Evolutionary conservation across 441 rosid species (phyloP), one percentile per base, ranked within the genome.

Genomic region (Erodium chrysanthum): DNA sequence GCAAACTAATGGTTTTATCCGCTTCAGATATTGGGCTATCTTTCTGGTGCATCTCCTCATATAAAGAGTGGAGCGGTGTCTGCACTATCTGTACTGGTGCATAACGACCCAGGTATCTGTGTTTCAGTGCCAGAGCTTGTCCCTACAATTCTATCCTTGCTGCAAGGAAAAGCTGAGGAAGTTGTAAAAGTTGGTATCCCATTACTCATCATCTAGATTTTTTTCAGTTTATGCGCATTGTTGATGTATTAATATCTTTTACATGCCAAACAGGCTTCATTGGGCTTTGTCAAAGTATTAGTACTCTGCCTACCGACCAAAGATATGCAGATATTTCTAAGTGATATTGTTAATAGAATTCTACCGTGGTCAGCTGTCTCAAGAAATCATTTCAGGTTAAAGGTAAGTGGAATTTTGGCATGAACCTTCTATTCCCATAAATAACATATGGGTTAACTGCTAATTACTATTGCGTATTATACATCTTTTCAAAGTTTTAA

Each of bases 1-100:
- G 23, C 64, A 46, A 37, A 66, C 75, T 74, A 18, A 78, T 52
- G 50, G 54, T 70, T 52, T 66, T 60, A 20, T 46, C 20, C 64
- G 75, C 18, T 82, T 68, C 95, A 93, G 98, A 84, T 91, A 75
- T 67, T 85, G 81, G 97, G 96, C 63, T 91, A 89, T 82, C 90
- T 89, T 40, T 87, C 93, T 65, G 92, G 97, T 67, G 77, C 97
- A 46, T 94, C 96, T 35, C 94, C 98, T 42, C 96, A 89, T 46
- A 88, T 91, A 74, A 91, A 81, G 74, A 91, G 98, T 76, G 98
- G 92, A 79, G 98, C 98, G 61, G 92, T 89, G 58, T 87, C 96
- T 77, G 96, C 96, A 31, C 78, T 91, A 74, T 91, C 98, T 54
- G 82, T 84, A 44, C 84, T 91, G 44, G 75, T 91, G 64, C 75